Percentiles rank a stretch among this genome's conserved stretches.
These are phyloP conservation scores for Rhodamnia rubescens DNA, from an alignment of 345 rosid species.

Conservation along the genomic window DNA sequence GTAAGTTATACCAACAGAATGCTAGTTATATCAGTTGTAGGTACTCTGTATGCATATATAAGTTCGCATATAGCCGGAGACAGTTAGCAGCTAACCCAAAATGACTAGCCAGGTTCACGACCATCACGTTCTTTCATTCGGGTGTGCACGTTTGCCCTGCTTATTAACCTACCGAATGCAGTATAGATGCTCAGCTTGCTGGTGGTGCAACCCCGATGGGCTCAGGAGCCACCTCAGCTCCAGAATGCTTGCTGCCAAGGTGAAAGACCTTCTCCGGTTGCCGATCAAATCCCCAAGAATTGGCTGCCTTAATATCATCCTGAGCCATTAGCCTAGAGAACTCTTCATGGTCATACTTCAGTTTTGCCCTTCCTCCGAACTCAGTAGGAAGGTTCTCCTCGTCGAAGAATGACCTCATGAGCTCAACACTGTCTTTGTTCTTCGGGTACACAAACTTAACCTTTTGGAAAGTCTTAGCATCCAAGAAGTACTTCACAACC, in stretches of 20 bases:
- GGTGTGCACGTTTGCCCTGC: neutral
- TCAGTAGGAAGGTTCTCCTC: constrained; percentile 74
- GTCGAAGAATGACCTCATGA: constrained; percentile 65
- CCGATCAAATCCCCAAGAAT: constrained; percentile 45
- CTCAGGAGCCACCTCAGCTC: constrained; percentile 55
- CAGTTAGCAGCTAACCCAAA: neutral
- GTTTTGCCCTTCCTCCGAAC: constrained; percentile 74
- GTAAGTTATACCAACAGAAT: neutral
- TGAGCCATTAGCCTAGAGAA: constrained; percentile 64
- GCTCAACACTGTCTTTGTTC: constrained; percentile 63
- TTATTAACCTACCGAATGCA: neutral
- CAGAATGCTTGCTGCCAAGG: constrained; percentile 19
- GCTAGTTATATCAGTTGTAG: neutral
- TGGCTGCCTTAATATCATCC: constrained; percentile 62
- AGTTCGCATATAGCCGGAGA: neutral
- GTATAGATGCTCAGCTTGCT: constrained; percentile 14
- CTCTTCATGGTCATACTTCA: constrained; percentile 74
- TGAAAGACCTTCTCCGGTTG: constrained; percentile 11
- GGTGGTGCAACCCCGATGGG: constrained; percentile 21
- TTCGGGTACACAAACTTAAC: constrained; percentile 94
- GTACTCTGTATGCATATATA: neutral
- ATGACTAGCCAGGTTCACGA: neutral
- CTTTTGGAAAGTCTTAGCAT: constrained; percentile 74
- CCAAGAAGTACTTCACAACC: constrained; percentile 86
- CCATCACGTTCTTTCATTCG: neutral